Conservation (phyloP, 2,329 filamentous ascomycete species). For the Talaromyces funiculosus region DNA sequence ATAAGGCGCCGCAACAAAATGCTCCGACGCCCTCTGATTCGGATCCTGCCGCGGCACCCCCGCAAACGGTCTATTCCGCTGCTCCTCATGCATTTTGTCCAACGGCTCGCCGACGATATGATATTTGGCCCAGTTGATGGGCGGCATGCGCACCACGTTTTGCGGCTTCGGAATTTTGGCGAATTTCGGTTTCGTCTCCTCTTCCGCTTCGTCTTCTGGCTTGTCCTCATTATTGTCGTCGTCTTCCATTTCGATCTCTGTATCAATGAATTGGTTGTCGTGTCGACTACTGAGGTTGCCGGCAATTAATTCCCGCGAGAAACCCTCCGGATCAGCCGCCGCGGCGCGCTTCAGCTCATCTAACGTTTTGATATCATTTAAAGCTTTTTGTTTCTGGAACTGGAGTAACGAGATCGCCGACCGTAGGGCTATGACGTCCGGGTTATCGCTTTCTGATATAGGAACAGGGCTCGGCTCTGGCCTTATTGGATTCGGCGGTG, state of each 20-base stretch:
- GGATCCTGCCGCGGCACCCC: constrained; percentile 35
- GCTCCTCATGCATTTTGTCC: constrained; percentile 78
- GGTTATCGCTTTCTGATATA: constrained; percentile 54
- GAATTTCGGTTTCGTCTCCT: constrained; percentile 42
- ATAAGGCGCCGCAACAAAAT: constrained; percentile 55
- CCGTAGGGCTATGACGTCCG: constrained; percentile 80
- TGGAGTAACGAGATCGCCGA: constrained; percentile 82
- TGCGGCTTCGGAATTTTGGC: constrained; percentile 68
- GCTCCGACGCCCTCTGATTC: constrained; percentile 40
- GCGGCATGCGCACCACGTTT: constrained; percentile 76
- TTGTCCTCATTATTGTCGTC: constrained; percentile 22
- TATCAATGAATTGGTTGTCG: constrained; percentile 28
- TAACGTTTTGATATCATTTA: constrained; percentile 67
- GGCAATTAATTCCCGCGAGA: constrained; percentile 60
- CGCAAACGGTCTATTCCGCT: constrained; percentile 56
- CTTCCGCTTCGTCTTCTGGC: background rate
- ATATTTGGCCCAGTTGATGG: constrained; percentile 93
- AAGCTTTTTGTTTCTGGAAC: constrained; percentile 73
- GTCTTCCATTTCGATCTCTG: constrained; percentile 27
- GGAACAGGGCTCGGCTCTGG: constrained; percentile 38
- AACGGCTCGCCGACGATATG: constrained; percentile 79
- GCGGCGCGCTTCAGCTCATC: constrained; percentile 66
- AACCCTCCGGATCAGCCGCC: constrained; percentile 63
- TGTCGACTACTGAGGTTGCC: constrained; percentile 54
- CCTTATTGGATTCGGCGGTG: constrained; percentile 25